Conservation (phyloP, 768 basidiomycete genomes). For the Hydnum rufescens region DNA sequence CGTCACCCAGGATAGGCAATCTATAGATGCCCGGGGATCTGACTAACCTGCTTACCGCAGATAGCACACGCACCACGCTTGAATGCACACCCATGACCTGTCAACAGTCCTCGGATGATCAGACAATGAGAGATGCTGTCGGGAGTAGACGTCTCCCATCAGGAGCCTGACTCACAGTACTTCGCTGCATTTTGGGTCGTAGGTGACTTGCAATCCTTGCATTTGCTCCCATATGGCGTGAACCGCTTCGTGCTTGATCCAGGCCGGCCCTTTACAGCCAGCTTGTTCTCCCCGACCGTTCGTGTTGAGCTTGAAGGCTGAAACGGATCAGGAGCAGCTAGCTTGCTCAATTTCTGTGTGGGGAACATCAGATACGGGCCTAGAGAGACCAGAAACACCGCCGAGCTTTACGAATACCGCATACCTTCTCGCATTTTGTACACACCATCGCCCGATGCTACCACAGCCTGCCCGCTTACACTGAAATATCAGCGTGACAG, state of each 20-base stretch:
- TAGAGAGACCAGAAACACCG: slow-evolving; percentile 3
- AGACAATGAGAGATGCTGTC: slow-evolving; percentile 5
- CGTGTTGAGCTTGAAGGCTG: slow-evolving; percentile 50
- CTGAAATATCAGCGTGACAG: no score
- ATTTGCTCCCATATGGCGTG: slow-evolving; percentile 76
- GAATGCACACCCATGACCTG: slow-evolving; percentile 47
- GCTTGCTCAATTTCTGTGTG: slow-evolving; percentile 66
- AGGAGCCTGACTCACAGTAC: slow-evolving; percentile 57
- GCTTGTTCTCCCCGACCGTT: slow-evolving; percentile 72
- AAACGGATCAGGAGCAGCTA: slow-evolving; percentile 81
- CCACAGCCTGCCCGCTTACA: no score
- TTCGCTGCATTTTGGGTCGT: slow-evolving; percentile 75
- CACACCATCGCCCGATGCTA: slow-evolving; percentile 79
- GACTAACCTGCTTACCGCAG: slow-evolving; percentile 41
- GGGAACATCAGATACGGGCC: slow-evolving; percentile 13
- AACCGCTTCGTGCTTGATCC: slow-evolving; percentile 58
- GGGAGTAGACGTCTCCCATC: not conserved
- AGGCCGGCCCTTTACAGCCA: slow-evolving; percentile 21
- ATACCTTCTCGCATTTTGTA: slow-evolving; percentile 63
- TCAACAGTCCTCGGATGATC: slow-evolving; percentile 15
- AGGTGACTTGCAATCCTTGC: slow-evolving; percentile 71
- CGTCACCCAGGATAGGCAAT: not conserved
- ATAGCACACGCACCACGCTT: slow-evolving; percentile 75
- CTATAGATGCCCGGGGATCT: not conserved
- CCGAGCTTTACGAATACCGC: slow-evolving; percentile 10